Evolutionary conservation across 805 yeast species (phyloP).

Genomic region (Lipomyces yamanashiensis): DNA sequence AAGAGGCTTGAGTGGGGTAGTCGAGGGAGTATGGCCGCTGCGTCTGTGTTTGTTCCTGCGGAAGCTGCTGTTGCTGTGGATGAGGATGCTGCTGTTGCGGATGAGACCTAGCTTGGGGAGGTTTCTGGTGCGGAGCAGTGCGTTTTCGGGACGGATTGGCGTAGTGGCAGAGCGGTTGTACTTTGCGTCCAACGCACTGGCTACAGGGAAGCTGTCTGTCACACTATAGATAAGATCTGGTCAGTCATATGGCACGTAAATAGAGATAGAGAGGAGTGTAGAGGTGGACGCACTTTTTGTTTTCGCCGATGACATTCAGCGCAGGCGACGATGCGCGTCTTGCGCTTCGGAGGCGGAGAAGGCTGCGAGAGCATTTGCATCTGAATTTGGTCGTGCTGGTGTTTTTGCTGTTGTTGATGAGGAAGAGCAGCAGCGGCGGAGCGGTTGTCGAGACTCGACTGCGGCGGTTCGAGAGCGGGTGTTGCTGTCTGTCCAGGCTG

Average conservation of each 20-base stretch:
- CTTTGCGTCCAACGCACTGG: slow-evolving; percentile 28
- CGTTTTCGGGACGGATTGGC: slow-evolving; percentile 13
- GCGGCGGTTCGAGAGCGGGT: no score
- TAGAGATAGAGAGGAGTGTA: neutral
- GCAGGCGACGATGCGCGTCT: slow-evolving; percentile 27
- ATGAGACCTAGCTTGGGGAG: neutral
- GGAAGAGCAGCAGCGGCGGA: no score
- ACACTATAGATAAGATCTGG: slow-evolving; percentile 14
- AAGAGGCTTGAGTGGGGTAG: neutral
- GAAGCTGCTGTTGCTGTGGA: neutral
- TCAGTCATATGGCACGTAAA: no score
- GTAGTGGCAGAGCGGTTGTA: slow-evolving; percentile 23
- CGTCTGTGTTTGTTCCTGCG: neutral
- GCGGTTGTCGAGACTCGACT: no score
- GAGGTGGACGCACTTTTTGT: slow-evolving; percentile 25
- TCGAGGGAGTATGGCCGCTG: neutral
- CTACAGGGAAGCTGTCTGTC: slow-evolving; percentile 30
- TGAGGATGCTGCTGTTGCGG: neutral
- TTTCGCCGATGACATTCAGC: slow-evolving; percentile 34
- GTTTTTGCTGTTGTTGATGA: no score
- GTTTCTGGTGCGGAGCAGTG: neutral
- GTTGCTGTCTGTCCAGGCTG: no score
- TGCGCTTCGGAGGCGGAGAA: neutral
- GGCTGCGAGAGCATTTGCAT: neutral
- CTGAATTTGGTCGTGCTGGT: no score